Evolutionary conservation across 2,329 filamentous ascomycete species (phyloP).

Genomic region (Grosmannia serpens): DNA sequence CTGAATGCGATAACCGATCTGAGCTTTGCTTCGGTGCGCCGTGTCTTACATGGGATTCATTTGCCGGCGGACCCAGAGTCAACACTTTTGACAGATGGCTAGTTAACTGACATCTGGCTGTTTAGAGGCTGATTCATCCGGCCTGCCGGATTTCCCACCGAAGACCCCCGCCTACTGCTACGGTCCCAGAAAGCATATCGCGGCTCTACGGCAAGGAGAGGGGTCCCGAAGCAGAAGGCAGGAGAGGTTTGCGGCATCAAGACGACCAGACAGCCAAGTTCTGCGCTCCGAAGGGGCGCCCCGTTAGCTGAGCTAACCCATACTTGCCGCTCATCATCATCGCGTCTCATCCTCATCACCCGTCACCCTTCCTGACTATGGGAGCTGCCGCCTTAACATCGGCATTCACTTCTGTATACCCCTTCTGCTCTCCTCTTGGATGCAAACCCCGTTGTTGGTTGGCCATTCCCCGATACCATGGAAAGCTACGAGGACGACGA

Average conservation of each 20-base stretch:
- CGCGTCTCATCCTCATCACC: not conserved
- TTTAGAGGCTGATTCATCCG: not conserved
- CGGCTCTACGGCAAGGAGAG: not conserved
- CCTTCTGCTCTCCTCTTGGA: not conserved
- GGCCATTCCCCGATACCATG: not conserved
- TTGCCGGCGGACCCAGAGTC: not conserved
- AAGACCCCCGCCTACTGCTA: not conserved
- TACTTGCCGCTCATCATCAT: not conserved
- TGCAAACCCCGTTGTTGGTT: too few relatives aligned
- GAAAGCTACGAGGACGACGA: not conserved
- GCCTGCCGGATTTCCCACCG: not conserved
- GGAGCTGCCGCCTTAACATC: not conserved
- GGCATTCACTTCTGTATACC: not conserved
- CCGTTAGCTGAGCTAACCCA: not conserved
- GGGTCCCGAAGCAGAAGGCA: not conserved
- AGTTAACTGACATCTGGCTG: not conserved
- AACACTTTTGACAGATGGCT: not conserved
- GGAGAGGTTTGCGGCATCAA: not conserved
- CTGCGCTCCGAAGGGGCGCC: not conserved
- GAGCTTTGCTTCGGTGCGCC: not conserved
- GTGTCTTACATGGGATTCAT: not conserved
- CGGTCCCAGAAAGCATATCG: not conserved
- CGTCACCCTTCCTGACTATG: not conserved
- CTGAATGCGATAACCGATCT: not conserved
- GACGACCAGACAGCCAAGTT: not conserved